These are phyloP conservation scores for Colletotrichum echinochloae DNA, from an alignment of 2,329 filamentous ascomycete species.

Conservation along the genomic window DNA sequence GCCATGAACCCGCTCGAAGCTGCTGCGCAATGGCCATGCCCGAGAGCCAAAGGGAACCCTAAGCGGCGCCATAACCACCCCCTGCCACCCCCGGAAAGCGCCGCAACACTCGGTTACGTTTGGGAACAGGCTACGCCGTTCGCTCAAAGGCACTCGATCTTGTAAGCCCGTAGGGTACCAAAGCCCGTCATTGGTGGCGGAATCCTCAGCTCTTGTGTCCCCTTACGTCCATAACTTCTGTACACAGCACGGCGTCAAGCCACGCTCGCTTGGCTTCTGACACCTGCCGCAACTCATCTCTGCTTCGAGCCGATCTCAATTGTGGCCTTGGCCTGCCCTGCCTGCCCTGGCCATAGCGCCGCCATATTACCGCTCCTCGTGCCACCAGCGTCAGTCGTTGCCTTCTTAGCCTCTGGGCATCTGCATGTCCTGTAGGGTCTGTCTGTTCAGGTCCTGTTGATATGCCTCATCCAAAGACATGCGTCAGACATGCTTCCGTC, in stretches of 20 bases:
- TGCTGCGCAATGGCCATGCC: conserved; percentile 9
- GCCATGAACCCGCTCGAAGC: not conserved
- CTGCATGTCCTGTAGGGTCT: conserved; percentile 3
- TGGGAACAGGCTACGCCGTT: not conserved
- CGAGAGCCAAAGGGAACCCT: conserved; percentile 2
- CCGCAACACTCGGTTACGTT: conserved; percentile 4
- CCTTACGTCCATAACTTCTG: not conserved
- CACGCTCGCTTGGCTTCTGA: conserved; percentile 33
- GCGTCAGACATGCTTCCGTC: not conserved
- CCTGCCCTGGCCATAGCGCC: conserved; percentile 1
- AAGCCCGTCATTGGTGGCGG: not conserved
- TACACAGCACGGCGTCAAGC: conserved; percentile 23
- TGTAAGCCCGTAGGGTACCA: not conserved
- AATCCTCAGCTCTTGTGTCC: conserved; percentile 13
- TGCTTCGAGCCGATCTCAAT: conserved; percentile 10
- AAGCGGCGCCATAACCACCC: not conserved
- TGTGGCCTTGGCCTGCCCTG: not conserved
- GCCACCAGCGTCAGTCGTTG: conserved; percentile 13
- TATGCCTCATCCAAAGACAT: conserved; percentile 24
- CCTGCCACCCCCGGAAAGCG: not conserved
- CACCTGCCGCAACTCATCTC: conserved; percentile 28
- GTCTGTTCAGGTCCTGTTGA: conserved; percentile 2
- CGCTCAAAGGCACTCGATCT: not conserved
- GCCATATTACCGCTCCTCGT: not conserved
- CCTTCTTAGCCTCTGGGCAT: conserved; percentile 27